Percentiles rank a stretch among this genome's conserved stretches.
phyloP scores from a whole-genome alignment of 495 filamentous ascomycete genomes.

The Penicillium pancosmium region DNA sequence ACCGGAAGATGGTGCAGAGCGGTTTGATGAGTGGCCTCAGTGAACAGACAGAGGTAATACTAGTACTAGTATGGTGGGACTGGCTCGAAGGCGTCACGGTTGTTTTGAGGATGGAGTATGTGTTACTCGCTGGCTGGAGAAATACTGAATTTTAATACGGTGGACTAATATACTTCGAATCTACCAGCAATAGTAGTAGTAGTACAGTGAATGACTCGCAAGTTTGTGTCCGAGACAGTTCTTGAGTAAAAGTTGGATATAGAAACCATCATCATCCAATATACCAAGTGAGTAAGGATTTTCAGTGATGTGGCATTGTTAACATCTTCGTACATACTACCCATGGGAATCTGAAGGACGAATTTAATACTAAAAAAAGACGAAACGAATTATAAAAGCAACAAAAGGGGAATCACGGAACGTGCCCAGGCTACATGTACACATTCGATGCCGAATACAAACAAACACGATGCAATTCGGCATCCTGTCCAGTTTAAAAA shows the following conservation, averaged over 20 bases:
- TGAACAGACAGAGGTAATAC: not conserved
- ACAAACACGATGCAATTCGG: conserved; percentile 23
- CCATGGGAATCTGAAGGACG: conserved; percentile 2
- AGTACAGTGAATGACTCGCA: too few species aligned
- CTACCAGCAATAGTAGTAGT: too few species aligned
- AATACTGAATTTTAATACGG: too few species aligned
- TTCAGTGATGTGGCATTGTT: not conserved
- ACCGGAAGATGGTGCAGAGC: conserved; percentile 28
- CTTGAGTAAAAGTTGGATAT: too few species aligned
- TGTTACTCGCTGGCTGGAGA: too few species aligned
- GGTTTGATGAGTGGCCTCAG: conserved; percentile 10
- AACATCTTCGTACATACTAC: not conserved
- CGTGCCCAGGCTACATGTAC: conserved; percentile 35
- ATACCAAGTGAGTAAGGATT: not conserved
- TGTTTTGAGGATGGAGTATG: not conserved
- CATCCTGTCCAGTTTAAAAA: conserved; percentile 63
- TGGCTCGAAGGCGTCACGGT: not conserved
- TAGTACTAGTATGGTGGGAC: not conserved
- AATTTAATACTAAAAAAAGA: not conserved
- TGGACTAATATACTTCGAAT: too few species aligned
- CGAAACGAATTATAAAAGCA: conserved; percentile 15
- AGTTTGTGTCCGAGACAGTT: too few species aligned
- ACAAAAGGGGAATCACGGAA: conserved; percentile 33
- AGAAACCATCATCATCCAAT: too few species aligned
- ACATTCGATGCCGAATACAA: conserved; percentile 31